phyloP scores from a whole-genome alignment of 2,329 filamentous ascomycete genomes.

The Penicillium crustosum region DNA sequence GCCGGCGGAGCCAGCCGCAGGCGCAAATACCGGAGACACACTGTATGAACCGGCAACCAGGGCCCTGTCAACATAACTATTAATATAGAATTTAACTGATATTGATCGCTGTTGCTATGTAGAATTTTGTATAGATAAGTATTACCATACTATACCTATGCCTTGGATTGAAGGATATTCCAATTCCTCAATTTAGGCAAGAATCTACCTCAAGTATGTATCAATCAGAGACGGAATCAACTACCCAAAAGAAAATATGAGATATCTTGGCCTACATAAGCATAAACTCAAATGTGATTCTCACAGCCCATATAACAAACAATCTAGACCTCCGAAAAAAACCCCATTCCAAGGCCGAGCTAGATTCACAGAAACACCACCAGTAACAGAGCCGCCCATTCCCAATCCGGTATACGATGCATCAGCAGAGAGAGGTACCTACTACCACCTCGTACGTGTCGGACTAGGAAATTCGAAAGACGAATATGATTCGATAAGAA shows the following conservation, averaged over 20 bases:
- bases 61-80: no score
- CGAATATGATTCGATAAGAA: slow-evolving; percentile 11
- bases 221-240: not conserved
- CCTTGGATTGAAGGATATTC: not conserved
- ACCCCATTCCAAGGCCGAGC: not conserved
- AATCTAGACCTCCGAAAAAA: not conserved
- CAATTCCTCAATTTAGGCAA: not conserved
- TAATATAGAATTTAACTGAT: no score
- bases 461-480: slow-evolving; percentile 6
- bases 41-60: no score
- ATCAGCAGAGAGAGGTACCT: not conserved
- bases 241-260: not conserved
- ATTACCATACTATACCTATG: not conserved
- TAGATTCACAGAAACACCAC: not conserved
- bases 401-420: slow-evolving; percentile 1
- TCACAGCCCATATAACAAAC: not conserved
- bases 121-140: no score
- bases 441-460: slow-evolving; percentile 1
- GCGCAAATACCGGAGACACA: no score
- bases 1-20: no score
- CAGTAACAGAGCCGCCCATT: not conserved
- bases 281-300: not conserved
- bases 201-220: not conserved
- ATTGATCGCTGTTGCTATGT: no score
- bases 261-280: not conserved